Evolutionary conservation across 495 filamentous ascomycete species (phyloP), one percentile per base, ranked within the genome.

Genomic region (Bathelium albidoporum): DNA sequence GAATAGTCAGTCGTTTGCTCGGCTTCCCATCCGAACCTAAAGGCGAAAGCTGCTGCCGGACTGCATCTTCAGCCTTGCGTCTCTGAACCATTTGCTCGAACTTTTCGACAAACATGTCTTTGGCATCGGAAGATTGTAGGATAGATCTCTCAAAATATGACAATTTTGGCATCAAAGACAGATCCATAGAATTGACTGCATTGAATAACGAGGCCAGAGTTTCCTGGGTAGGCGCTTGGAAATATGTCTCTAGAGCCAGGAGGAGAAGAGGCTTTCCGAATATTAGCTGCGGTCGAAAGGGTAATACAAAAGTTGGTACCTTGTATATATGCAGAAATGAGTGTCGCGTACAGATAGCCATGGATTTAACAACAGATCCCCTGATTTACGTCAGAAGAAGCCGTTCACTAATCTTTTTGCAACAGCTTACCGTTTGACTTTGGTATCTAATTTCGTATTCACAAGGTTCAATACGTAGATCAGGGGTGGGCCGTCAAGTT

Each of bases 321-420:
- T 97, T 98, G 76, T 97, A 98, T 62, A 98, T 97, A 74, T 98
- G 93, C 59, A 98, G 80, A 72, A 98, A 98, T n/a, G 94, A 91
- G 78, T 98, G 94, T 55, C 93, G 80, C 3, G 94, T 98, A 76
- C 94, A 98, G 67, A 98, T 97, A n/a, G 94, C 94, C 94, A 98
- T 98, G 1, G 94, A 91, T 75, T 97, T 98, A 32, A 97, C 92
- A 32, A 96, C 85, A 1, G 94, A 95, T 62, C 94, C 94, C 82
- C 92, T 89, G 62, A 34, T 67, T 52, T 58, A 62, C n/a, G 52
- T 72, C 32, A 69, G 60, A 55, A 34, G 31, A 62, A 5, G 2
- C 39, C 52, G 7, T 24, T 1, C 28, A 26, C 4, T n/a, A 58
- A 20, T 2, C 41, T 22, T 55, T 16, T 12, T 61, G 1, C 26